phyloP scores from a whole-genome alignment of 1,139 yeast species.

The Yamadazyma songkhlaensis region DNA sequence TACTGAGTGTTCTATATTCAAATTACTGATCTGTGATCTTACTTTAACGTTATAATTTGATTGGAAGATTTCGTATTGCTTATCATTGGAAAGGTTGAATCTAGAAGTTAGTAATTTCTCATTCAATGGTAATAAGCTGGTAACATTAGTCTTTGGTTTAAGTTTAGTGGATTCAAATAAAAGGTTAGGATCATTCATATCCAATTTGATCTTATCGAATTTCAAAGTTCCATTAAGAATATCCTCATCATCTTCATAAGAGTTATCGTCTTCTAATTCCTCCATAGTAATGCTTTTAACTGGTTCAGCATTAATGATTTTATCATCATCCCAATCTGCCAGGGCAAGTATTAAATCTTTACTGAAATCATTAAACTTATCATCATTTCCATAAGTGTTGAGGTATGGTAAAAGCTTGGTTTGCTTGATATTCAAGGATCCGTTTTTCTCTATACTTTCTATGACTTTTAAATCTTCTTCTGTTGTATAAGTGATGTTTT shows the following conservation, averaged over 20 bases:
- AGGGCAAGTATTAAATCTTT: conserved; percentile 69
- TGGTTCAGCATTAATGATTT: conserved; percentile 48
- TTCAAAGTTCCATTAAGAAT: conserved; percentile 72
- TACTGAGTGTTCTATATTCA: conserved; percentile 86
- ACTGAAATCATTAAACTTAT: conserved; percentile 41
- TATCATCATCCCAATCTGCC: conserved; percentile 81
- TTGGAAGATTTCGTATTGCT: conserved; percentile 76
- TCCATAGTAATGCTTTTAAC: conserved; percentile 24
- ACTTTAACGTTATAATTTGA: conserved; percentile 89
- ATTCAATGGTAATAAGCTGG: conserved; percentile 41
- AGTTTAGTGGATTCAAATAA: conserved; percentile 44
- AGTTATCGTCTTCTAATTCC: conserved; percentile 62
- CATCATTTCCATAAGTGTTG: conserved; percentile 36
- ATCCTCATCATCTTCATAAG: conserved; percentile 71
- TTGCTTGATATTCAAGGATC: conserved; percentile 12
- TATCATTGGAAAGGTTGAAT: conserved; percentile 86
- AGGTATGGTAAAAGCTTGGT: conserved; percentile 20
- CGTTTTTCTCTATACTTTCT: conserved; percentile 17
- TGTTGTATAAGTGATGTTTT: conserved; percentile 21
- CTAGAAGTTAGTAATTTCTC: conserved; percentile 50
- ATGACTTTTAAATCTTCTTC: conserved; percentile 33
- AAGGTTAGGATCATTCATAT: conserved; percentile 84
- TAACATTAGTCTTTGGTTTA: conserved; percentile 12
- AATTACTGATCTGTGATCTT: conserved; percentile 87
- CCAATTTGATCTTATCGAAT: conserved; percentile 50